phyloP scores from a whole-genome alignment of 495 filamentous ascomycete genomes.

The Trichoderma virens region DNA sequence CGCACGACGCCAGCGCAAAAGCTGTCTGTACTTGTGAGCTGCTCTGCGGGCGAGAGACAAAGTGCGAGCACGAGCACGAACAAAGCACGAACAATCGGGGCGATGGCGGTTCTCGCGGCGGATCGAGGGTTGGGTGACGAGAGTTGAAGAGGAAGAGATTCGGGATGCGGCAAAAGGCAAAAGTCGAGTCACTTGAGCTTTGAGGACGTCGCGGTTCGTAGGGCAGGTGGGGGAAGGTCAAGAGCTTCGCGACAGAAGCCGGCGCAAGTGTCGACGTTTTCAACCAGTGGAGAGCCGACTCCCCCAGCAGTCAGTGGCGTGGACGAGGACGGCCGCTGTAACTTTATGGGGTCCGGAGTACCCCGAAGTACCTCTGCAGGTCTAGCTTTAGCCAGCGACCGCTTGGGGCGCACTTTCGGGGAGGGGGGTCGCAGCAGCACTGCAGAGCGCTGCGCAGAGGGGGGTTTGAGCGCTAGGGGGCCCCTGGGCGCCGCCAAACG shows the following conservation, averaged over 20 bases:
- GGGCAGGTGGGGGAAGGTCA: constrained; percentile 2
- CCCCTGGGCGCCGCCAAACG: constrained; percentile 1
- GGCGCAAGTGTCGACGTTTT: constrained; percentile 8
- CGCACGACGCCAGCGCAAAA: not conserved
- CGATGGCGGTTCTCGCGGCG: too few relatives aligned
- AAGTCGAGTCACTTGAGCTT: not conserved
- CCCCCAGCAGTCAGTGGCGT: constrained; percentile 5
- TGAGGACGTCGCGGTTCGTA: constrained; percentile 4
- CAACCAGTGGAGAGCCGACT: not conserved
- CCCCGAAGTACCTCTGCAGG: not conserved
- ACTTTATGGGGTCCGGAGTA: constrained; percentile 6
- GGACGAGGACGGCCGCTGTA: not conserved
- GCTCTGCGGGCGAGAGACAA: not conserved
- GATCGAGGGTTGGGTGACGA: not conserved
- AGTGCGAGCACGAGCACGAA: not conserved
- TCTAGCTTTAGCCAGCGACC: too few relatives aligned
- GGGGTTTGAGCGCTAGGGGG: not conserved
- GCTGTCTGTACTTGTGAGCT: not conserved
- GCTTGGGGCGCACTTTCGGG: not conserved
- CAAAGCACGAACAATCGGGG: too few relatives aligned
- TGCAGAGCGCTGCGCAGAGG: not conserved
- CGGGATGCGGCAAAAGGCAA: not conserved
- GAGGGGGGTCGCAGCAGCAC: not conserved
- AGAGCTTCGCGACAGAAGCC: constrained; percentile 4
- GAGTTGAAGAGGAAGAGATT: not conserved